These are phyloP conservation scores for Mycena citricolor DNA, from an alignment of 1,284 basidiomycete species.

Conservation along the genomic window DNA sequence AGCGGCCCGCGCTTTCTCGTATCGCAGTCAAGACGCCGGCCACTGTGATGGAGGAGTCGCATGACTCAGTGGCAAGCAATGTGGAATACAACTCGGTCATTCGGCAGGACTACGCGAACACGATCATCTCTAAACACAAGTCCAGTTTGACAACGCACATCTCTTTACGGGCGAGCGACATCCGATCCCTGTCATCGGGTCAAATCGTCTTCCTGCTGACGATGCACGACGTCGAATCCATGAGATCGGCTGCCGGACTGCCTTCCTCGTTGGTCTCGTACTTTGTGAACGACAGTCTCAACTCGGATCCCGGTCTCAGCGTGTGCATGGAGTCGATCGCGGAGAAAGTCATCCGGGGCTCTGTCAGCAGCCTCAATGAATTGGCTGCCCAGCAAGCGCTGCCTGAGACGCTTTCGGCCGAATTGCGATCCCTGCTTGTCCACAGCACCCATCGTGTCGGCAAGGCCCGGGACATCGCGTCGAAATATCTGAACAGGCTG, in stretches of 20 bases:
- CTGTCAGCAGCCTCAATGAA: conserved; percentile 65
- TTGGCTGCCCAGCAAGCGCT: conserved; percentile 81
- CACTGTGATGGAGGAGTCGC: conserved; percentile 79
- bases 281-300: conserved; percentile 88
- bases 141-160: conserved; percentile 64
- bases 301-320: conserved; percentile 64
- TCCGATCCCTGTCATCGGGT: conserved; percentile 75
- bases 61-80: conserved; percentile 86
- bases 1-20: conserved; percentile 71
- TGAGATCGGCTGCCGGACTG: conserved; percentile 79
- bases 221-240: conserved; percentile 88
- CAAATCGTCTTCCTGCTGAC: conserved; percentile 88
- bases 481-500: conserved; percentile 81
- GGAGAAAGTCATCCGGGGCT: conserved; percentile 80
- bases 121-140: conserved; percentile 74
- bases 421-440: conserved; percentile 78
- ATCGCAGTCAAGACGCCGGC: conserved; percentile 90
- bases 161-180: conserved; percentile 69
- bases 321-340: conserved; percentile 85
- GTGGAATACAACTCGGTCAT: conserved; percentile 94
- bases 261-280: conserved; percentile 86
- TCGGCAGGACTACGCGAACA: conserved; percentile 82
- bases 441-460: conserved; percentile 82
- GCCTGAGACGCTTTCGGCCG: conserved; percentile 68
- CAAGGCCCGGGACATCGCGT: conserved; percentile 81